Base-by-base conservation (phyloP, 768 basidiomycete genomes). In the Harrya chromipes region DNA sequence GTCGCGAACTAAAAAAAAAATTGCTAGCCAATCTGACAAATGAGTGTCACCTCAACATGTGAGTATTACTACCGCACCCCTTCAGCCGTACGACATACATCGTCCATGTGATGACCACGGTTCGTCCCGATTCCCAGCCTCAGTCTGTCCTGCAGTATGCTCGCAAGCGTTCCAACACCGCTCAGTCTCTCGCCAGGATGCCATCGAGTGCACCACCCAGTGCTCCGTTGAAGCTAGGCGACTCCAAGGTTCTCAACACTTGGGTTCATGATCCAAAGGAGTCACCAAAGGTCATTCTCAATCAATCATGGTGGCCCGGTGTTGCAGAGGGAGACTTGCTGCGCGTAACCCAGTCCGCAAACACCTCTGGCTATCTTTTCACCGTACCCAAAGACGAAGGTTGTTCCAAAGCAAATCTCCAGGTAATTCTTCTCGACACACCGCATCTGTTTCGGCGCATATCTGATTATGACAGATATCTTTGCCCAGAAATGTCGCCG, bases 211-310 rank as follows among this genome's bases (percentile, higher is more conserved):
- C 27, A 29, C 3, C 52, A 4, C 27, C 50, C 13, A 20, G 36
- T 7, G 37, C 66, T 16, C 79, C 82, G 0, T 70, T 90, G 14
- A 76, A 77, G 60, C 58, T 79, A 19, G 87, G 87, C 13, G 87
- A 87, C 54, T 73, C 69, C 6, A 84, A 80, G 57, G 69, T 76
- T 2, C 70, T 90, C 40, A 85, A 82, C 33, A 74, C 77, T 12
- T 90, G 89, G 88, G 86, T 90, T 4, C 84, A 87, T 60, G 85
- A 88, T 49, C 58, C 74, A 31, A 84, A 82, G 59, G 81, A 85
- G 45, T 76, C 79, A 0, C 63, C 74, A 8, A 68, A 68, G 16
- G 82, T 89, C 47, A 72, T 82, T 16, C 76, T 93, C 64, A 90
- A 91, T 55, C 84, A 84, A 38, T 72, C 80, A 11, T 81, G 75